A percentile compares a stretch with the other conserved stretches of the same genome.
Evolutionary conservation across 768 basidiomycete genomes (phyloP).

Genomic region (Coprinellus aureogranulatus): DNA sequence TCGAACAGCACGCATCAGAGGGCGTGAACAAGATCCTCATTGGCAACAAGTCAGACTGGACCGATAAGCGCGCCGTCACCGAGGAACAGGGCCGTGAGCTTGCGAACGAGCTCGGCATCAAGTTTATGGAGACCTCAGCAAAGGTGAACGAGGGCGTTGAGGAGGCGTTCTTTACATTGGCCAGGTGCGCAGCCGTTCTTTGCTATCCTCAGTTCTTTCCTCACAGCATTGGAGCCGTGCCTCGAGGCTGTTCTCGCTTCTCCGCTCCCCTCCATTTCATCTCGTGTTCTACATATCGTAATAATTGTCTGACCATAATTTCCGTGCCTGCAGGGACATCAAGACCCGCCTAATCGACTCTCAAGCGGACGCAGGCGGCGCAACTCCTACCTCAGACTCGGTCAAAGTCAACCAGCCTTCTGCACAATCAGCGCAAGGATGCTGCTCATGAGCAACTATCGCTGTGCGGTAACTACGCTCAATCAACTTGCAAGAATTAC

Average conservation of each 20-base stretch:
- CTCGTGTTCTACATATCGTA: too few relatives aligned
- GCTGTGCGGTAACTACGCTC: slow-evolving; percentile 46
- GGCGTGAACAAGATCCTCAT: slow-evolving; percentile 98
- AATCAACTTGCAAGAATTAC: slow-evolving; percentile 38
- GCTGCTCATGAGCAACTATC: slow-evolving; percentile 44
- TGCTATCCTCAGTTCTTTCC: too few relatives aligned
- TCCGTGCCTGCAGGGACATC: slow-evolving; percentile 70
- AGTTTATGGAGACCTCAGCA: slow-evolving; percentile 96
- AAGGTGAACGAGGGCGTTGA: slow-evolving; percentile 98
- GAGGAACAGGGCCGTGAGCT: slow-evolving; percentile 90
- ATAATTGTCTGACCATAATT: neutral
- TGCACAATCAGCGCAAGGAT: slow-evolving; percentile 42
- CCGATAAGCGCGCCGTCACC: slow-evolving; percentile 89
- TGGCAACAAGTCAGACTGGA: slow-evolving; percentile 99
- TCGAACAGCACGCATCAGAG: slow-evolving; percentile 94
- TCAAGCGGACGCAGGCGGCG: slow-evolving; percentile 59
- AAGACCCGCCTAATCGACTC: slow-evolving; percentile 97
- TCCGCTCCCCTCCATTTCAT: too few relatives aligned
- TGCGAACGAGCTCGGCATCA: slow-evolving; percentile 90
- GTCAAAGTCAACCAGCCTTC: slow-evolving; percentile 66
- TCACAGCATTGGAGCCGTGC: too few relatives aligned
- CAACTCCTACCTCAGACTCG: slow-evolving; percentile 47
- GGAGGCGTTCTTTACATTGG: slow-evolving; percentile 96
- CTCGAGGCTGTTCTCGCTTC: too few relatives aligned
- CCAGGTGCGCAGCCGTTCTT: slow-evolving; percentile 59